Evolutionary conservation across 176 grass and related monocot species (phyloP).

Genomic region (Aegilops longissima): DNA sequence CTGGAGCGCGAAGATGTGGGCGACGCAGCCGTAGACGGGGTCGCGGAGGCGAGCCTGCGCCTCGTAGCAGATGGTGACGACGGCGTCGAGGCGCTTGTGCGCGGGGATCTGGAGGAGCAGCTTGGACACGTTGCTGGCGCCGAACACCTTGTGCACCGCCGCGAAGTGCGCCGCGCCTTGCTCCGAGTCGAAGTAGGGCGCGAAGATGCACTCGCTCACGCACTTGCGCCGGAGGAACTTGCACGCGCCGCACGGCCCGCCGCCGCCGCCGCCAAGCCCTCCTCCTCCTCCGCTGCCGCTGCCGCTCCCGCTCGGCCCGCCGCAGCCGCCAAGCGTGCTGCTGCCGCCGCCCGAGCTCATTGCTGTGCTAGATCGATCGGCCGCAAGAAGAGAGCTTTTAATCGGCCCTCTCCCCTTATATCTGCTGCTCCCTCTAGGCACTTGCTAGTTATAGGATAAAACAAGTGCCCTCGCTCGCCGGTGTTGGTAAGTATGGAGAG

Average conservation of each 20-base stretch:
- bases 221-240: conserved; percentile 98
- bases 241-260: conserved; percentile 87
- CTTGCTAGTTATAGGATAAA: conserved; percentile 46
- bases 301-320: conserved; percentile 37
- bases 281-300: conserved; percentile 3
- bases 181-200: conserved; percentile 96
- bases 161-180: conserved; percentile 95
- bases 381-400: background rate
- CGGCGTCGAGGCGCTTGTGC: conserved; percentile 94
- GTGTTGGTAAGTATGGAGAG: conserved; percentile 5
- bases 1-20: conserved; percentile 96
- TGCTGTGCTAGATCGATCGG: conserved; percentile 18
- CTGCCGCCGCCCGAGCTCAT: conserved; percentile 56
- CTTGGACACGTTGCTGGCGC: conserved; percentile 98
- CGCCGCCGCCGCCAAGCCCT: conserved; percentile 6
- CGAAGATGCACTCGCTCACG: conserved; percentile 93
- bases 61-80: conserved; percentile 97
- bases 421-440: background rate
- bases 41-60: conserved; percentile 89
- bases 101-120: conserved; percentile 92
- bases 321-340: conserved; percentile 46
- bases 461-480: background rate
- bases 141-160: conserved; percentile 99
- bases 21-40: conserved; percentile 96
- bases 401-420: conserved; percentile 5